Conservation (phyloP, 306 rosid genomes). For the Mimosa pudica region DNA sequence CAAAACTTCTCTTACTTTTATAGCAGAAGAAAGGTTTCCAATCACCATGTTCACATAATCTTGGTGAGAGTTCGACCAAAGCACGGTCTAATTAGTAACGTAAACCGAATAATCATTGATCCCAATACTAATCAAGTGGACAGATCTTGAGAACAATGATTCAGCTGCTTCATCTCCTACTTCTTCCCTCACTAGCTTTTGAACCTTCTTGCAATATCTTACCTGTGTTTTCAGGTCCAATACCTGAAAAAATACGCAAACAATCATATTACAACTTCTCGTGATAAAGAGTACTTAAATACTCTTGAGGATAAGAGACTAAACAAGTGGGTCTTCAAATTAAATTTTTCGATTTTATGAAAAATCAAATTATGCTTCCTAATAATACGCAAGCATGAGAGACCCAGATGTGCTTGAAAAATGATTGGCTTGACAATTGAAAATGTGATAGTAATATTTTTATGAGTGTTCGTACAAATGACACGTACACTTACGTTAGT, state of each 20-base stretch:
- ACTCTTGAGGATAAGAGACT: neutral
- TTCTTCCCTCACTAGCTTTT: conserved; percentile 42
- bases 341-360: neutral
- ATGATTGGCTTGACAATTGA: neutral
- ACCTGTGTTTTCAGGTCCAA: conserved; percentile 58
- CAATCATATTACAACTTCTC: neutral
- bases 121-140: conserved; percentile 63
- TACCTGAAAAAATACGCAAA: conserved; percentile 46
- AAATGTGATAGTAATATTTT: neutral
- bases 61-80: conserved; percentile 41
- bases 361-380: neutral
- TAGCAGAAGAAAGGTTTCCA: conserved; percentile 56
- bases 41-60: conserved; percentile 58
- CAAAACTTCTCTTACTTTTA: conserved; percentile 44
- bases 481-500: too few species aligned
- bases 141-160: conserved; percentile 50
- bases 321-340: neutral
- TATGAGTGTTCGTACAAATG: too few species aligned
- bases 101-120: conserved; percentile 62
- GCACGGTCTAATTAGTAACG: conserved; percentile 41
- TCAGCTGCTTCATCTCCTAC: conserved; percentile 41
- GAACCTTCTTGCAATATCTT: conserved; percentile 49
- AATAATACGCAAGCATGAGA: neutral
- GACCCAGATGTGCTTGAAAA: too few species aligned
- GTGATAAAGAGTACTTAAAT: conserved; percentile 25